These are phyloP conservation scores for Rhododendron kiyosumense DNA, from an alignment of 148 eudicot species.

Conservation along the genomic window DNA sequence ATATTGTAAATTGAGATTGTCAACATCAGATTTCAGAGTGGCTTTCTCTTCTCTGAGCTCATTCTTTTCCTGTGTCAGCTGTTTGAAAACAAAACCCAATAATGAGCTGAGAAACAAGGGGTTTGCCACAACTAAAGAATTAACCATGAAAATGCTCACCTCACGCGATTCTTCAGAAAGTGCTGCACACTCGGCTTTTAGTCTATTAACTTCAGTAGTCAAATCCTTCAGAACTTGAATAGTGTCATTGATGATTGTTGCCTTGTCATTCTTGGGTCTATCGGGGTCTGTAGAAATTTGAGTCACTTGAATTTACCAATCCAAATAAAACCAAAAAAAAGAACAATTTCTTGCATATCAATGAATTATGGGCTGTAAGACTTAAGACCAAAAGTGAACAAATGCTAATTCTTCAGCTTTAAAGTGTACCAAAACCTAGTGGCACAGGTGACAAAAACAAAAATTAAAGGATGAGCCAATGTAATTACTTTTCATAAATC, in stretches of 20 bases:
- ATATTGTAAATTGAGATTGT: conserved; percentile 48
- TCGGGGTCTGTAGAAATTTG: conserved; percentile 42
- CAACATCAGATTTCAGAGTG: conserved; percentile 54
- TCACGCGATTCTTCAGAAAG: conserved; percentile 59
- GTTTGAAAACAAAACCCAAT: conserved; percentile 14
- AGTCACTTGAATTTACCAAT: not conserved
- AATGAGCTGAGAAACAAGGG: conserved; percentile 16
- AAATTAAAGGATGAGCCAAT: not conserved
- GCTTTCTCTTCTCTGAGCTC: conserved; percentile 68
- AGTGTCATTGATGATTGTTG: conserved; percentile 53
- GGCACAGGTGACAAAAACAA: not conserved
- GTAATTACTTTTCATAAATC: not conserved
- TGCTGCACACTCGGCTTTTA: conserved; percentile 48
- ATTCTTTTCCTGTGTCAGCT: conserved; percentile 68
- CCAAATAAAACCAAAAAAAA: not conserved
- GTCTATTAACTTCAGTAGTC: conserved; percentile 50
- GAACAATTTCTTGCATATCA: not conserved
- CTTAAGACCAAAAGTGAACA: not conserved
- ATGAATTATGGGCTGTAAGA: not conserved
- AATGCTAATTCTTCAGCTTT: not conserved
- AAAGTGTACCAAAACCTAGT: not conserved
- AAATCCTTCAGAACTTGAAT: conserved; percentile 56
- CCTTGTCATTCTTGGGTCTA: conserved; percentile 64
- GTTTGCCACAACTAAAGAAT: conserved; percentile 6
- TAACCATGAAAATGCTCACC: conserved; percentile 33